phyloP scores from a whole-genome alignment of 1,139 yeast genomes.

The Taiozyma onychis region DNA sequence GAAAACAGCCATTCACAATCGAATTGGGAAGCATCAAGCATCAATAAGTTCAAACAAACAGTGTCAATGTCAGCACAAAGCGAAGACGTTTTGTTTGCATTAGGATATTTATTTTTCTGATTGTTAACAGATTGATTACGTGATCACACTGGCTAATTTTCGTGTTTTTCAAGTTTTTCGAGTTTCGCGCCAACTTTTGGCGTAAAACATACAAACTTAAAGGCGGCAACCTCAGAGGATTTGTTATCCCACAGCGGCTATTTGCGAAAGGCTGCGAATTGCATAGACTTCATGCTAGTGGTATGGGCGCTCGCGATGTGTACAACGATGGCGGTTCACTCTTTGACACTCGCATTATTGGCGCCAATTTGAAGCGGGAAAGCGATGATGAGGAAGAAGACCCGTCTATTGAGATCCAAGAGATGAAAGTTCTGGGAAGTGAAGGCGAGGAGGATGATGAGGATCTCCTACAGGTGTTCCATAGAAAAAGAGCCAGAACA shows the following conservation, averaged over 20 bases:
- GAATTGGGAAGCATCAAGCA: background rate
- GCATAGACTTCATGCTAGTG: background rate
- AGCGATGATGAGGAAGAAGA: background rate
- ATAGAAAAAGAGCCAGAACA: background rate
- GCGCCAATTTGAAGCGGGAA: background rate
- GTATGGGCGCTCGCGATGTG: background rate
- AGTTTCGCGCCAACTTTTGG: background rate
- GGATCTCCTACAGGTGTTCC: background rate
- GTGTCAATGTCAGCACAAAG: background rate
- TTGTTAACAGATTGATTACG: background rate
- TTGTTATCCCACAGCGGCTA: background rate
- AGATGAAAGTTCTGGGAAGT: constrained; percentile 6
- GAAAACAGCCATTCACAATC: background rate
- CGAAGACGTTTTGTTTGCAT: background rate
- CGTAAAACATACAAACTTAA: background rate
- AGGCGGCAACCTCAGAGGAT: background rate
- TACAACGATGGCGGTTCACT: background rate
- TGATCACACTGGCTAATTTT: too few relatives aligned
- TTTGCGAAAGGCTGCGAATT: background rate
- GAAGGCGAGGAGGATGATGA: constrained; percentile 7
- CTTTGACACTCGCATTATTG: background rate
- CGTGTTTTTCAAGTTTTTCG: background rate
- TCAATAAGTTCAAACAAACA: background rate
- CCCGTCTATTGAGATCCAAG: constrained; percentile 1
- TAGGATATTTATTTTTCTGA: too few relatives aligned